Evolutionary conservation across 2,329 filamentous ascomycete species (phyloP), one percentile per base, ranked within the genome.

Genomic region (Verticillium zaregamsianum): DNA sequence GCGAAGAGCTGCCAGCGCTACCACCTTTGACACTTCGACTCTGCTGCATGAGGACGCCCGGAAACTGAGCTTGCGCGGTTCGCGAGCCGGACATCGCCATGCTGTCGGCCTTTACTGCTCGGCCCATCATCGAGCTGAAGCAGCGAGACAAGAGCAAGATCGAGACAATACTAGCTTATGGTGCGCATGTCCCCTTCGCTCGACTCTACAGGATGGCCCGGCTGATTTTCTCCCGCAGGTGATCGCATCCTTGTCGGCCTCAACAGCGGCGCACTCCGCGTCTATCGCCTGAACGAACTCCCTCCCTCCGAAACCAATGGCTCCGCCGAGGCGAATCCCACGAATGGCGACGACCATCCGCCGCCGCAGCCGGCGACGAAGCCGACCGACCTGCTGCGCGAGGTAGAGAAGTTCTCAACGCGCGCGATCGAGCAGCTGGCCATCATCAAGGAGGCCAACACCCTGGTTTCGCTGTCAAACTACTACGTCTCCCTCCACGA

Each of bases 101-200:
- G 95, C 90, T 99, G 78, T 96, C 94, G 78, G 95, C 95, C 74
- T 99, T 99, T 80, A 96, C 91, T 69, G 93, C 95, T 80, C 91
- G 92, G 73, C 91, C 93, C 66, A 94, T 99, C 75, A 91, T 98
- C 83, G 95, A 99, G 90, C 90, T 99, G 71, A 93, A 91, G 80
- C 88, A 89, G 77, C 90, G 92, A 77, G 94, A 98, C 86, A 97
- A 96, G 82, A 96, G 92, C 67, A 95, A 90, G 82, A 97, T 99
- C 78, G 95, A 99, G 79, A 95, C 92, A 58, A 92, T 99, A 68
- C 84, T 98, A 57, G 92, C 94, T 64, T 92, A 97, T 77, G 93
- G 90, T 92, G 82, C 62, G 76, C 65, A 61, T 56, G 55, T 60
- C 55, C 40, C 62, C 54, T 17, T 33, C 25, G 23, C 28, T 17